These are phyloP conservation scores for Euclidium syriacum DNA, from an alignment of 345 rosid genomes.

Conservation along the genomic window DNA sequence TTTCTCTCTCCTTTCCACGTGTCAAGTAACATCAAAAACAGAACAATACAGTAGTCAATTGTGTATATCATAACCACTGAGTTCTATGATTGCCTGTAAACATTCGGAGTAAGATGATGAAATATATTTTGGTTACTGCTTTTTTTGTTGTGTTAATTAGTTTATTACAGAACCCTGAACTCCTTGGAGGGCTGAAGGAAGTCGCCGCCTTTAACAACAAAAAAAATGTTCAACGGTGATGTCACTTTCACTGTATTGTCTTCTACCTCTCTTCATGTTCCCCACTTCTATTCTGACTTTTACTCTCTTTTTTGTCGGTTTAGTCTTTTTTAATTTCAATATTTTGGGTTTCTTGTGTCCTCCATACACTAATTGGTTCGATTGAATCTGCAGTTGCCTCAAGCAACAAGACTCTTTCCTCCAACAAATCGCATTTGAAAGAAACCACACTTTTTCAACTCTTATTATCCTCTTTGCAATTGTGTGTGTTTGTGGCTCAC, in stretches of 20 bases:
- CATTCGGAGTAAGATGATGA: slow-evolving; percentile 8
- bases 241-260: slow-evolving; percentile 25
- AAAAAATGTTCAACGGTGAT: slow-evolving; percentile 19
- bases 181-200: slow-evolving; percentile 17
- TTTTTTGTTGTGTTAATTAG: slow-evolving; percentile 6
- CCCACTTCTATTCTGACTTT: slow-evolving; percentile 32
- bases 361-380: slow-evolving; percentile 21
- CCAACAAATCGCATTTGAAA: neutral
- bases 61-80: neutral
- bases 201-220: slow-evolving; percentile 13
- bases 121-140: neutral
- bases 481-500: slow-evolving; percentile 12
- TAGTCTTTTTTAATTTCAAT: neutral
- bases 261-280: slow-evolving; percentile 24
- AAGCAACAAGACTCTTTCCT: slow-evolving; percentile 23
- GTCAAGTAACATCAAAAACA: slow-evolving; percentile 13
- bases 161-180: slow-evolving; percentile 19
- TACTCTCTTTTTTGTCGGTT: neutral
- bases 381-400: slow-evolving; percentile 18
- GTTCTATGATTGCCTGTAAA: neutral
- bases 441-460: neutral
- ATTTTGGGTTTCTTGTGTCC: slow-evolving; percentile 7
- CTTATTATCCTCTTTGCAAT: slow-evolving; percentile 22
- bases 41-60: slow-evolving; percentile 24
- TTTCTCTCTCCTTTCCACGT: slow-evolving; percentile 19